Evolutionary conservation across 345 rosid species (phyloP).

Genomic region (Pugionium dolabratum): DNA sequence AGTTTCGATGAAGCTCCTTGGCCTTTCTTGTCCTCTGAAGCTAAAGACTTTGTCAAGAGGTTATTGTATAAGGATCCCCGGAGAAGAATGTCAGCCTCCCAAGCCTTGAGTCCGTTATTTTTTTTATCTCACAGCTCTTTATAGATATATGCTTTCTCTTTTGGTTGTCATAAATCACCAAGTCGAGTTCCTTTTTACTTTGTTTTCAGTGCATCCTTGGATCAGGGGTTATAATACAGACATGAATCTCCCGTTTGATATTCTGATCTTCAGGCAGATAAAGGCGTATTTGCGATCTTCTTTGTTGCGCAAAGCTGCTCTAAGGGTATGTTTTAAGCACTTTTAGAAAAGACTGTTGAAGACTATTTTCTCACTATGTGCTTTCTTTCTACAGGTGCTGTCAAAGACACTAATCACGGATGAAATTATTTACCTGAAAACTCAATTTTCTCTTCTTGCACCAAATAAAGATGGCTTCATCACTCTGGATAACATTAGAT

Average conservation of each 20-base stretch:
- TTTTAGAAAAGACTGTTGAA: neutral
- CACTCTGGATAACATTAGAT: slow-evolving; percentile 61
- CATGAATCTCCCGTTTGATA: slow-evolving; percentile 68
- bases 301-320: slow-evolving; percentile 80
- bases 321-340: slow-evolving; percentile 56
- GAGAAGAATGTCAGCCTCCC: slow-evolving; percentile 87
- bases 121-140: slow-evolving; percentile 28
- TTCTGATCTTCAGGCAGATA: slow-evolving; percentile 64
- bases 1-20: slow-evolving; percentile 80
- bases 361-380: neutral
- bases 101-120: slow-evolving; percentile 73
- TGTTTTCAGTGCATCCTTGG: slow-evolving; percentile 90
- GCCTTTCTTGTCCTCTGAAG: slow-evolving; percentile 79
- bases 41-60: slow-evolving; percentile 83
- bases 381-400: slow-evolving; percentile 58
- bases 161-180: slow-evolving; percentile 28
- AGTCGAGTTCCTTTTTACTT: neutral
- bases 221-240: slow-evolving; percentile 45
- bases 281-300: slow-evolving; percentile 78
- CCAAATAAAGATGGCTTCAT: slow-evolving; percentile 68
- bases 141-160: slow-evolving; percentile 22
- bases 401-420: slow-evolving; percentile 67
- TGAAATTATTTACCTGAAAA: slow-evolving; percentile 60
- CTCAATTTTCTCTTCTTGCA: slow-evolving; percentile 70
- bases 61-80: slow-evolving; percentile 81